A percentile compares a stretch with the other conserved stretches of the same genome.
phyloP scores from a whole-genome alignment of 2,329 filamentous ascomycete species.

The Rhynchosporium secalis region DNA sequence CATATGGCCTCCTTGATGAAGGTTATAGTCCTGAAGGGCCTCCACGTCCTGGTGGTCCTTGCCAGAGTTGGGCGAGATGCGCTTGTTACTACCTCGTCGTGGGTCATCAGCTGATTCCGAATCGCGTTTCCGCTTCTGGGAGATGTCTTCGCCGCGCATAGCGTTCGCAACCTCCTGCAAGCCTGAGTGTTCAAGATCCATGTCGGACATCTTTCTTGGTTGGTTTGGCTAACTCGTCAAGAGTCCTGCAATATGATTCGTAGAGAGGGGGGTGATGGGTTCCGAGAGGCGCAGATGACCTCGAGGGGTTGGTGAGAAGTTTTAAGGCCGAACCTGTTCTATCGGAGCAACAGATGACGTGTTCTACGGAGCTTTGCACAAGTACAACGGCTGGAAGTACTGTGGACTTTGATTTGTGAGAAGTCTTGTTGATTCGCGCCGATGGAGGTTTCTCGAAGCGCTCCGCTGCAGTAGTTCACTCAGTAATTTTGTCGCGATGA shows the following conservation, averaged over 20 bases:
- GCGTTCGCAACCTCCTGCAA: constrained; percentile 42
- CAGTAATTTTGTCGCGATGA: constrained; percentile 35
- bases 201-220: constrained; percentile 37
- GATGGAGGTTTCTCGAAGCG: constrained; percentile 36
- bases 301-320: constrained; percentile 37
- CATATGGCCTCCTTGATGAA: constrained; percentile 47
- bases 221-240: constrained; percentile 25
- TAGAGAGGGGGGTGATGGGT: constrained; percentile 25
- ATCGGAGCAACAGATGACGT: constrained; percentile 37
- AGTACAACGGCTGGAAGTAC: constrained; percentile 34
- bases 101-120: constrained; percentile 41
- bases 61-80: constrained; percentile 37
- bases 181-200: constrained; percentile 41
- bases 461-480: constrained; percentile 39
- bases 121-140: constrained; percentile 41
- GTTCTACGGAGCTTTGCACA: constrained; percentile 39
- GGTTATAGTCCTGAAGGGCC: constrained; percentile 40
- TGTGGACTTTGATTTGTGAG: constrained; percentile 29
- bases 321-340: constrained; percentile 36
- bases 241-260: constrained; percentile 36
- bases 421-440: constrained; percentile 31
- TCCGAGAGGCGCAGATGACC: constrained; percentile 39
- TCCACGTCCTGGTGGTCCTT: constrained; percentile 39
- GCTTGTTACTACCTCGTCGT: constrained; percentile 39
- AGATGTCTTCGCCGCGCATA: constrained; percentile 38